Evolutionary conservation across 768 basidiomycete species (phyloP), one percentile per base, ranked within the genome.

Genomic region (Mrakia gelida): DNA sequence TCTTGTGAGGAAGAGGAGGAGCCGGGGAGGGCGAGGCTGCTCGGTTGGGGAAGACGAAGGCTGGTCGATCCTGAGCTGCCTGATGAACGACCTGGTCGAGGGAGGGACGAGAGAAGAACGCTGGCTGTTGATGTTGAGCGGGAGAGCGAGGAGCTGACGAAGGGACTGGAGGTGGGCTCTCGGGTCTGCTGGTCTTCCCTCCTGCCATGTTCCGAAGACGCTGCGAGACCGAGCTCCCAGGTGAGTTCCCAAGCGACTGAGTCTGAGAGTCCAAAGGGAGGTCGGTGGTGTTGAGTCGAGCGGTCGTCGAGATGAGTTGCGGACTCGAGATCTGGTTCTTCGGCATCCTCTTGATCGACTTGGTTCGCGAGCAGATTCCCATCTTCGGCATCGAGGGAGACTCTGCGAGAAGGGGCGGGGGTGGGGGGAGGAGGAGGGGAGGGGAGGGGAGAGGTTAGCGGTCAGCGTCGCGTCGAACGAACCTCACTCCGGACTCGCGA

Each of bases 221-320:
- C 8, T 72, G 71, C 2, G 52, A 49, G 8, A 49, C 43, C 49
- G 49, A 54, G 21, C 28, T 16, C 3, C 34, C 49, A 3, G 56
- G 18, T n/a, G 34, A 26, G 5, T 21, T n/a, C 38, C 56, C 52
- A 32, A 61, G 72, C 5, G 56, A 73, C 28, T 52, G 72, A 32
- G 52, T 52, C 9, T 15, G 54, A 61, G 10, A 10, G 30, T 41
- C 49, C n/a, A 28, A 26, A n/a, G 30, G 34, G 9, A 54, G 34
- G 28, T 61, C 34, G 2, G 54, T 77, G 21, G 70, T 71, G 34
- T 41, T 34, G n/a, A 49, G 30, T 16, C 43, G 63, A 23, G 76
- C 70, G 9, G 76, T 77, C 5, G 76, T 71, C 34, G 76, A 77
- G 76, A 77, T 77, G 43, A 77, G 61, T 5, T 77, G 76, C 7